Evolutionary conservation across 2,329 filamentous ascomycete species (phyloP).

Genomic region (Thermoascus crustaceus): DNA sequence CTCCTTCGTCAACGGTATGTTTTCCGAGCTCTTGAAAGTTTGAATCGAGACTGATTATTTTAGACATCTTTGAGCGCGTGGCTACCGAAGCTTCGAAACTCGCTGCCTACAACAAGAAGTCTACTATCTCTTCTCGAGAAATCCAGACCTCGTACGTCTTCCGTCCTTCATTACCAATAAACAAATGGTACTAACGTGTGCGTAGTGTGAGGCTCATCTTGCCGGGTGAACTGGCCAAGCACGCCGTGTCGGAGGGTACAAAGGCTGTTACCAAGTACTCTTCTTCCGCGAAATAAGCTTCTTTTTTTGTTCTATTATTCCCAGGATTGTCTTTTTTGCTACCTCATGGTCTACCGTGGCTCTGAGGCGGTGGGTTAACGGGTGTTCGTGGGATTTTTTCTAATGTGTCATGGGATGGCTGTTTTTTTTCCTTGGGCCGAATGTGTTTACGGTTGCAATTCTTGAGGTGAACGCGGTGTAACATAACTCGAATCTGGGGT

Average conservation of each 20-base stretch:
- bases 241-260: conserved; percentile 97
- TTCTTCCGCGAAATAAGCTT: conserved; percentile 90
- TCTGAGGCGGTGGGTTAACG: conserved; percentile 38
- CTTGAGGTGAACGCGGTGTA: conserved; percentile 38
- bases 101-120: conserved; percentile 99
- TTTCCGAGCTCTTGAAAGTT: background rate
- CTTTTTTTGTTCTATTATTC: conserved; percentile 50
- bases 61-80: conserved; percentile 98
- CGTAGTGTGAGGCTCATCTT: conserved; percentile 83
- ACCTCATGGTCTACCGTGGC: conserved; percentile 35
- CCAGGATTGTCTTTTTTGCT: conserved; percentile 36
- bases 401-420: conserved; percentile 44
- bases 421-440: conserved; percentile 33
- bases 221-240: conserved; percentile 97
- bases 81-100: conserved; percentile 98
- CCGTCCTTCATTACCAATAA: background rate
- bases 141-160: conserved; percentile 82
- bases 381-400: conserved; percentile 39
- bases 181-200: conserved; percentile 18
- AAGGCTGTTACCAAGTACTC: conserved; percentile 99
- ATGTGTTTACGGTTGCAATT: conserved; percentile 37
- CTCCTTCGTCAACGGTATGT: conserved; percentile 96
- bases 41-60: conserved; percentile 2
- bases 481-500: conserved; percentile 37
- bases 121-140: conserved; percentile 97